phyloP scores from a whole-genome alignment of 495 filamentous ascomycete genomes.

The Aspergillus olivimuriae region DNA sequence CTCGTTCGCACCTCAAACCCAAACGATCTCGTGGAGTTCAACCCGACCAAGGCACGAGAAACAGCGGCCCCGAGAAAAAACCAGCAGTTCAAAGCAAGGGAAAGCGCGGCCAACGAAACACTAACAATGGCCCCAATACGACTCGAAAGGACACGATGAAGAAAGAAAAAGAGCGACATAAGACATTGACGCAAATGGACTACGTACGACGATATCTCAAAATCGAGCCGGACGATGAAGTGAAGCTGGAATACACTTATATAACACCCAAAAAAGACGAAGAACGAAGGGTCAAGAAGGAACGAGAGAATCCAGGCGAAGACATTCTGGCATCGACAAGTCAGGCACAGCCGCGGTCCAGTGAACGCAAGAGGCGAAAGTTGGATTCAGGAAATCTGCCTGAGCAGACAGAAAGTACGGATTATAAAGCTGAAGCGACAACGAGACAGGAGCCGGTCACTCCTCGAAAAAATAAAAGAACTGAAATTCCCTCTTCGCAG shows the following conservation, averaged over 20 bases:
- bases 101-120: constrained; percentile 15
- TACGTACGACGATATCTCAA: constrained; percentile 36
- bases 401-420: too few relatives aligned
- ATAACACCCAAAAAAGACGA: constrained; percentile 12
- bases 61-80: background rate
- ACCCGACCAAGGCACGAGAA: constrained; percentile 14
- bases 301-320: background rate
- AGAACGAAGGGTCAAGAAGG: background rate
- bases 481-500: constrained; percentile 41
- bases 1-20: constrained; percentile 11
- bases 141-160: constrained; percentile 21
- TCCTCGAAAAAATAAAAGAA: constrained; percentile 25
- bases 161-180: constrained; percentile 22
- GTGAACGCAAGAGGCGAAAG: constrained; percentile 14
- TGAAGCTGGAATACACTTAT: constrained; percentile 32
- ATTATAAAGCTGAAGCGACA: background rate
- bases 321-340: background rate
- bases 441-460: constrained; percentile 19
- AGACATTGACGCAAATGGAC: constrained; percentile 44
- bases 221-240: constrained; percentile 34
- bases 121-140: constrained; percentile 10
- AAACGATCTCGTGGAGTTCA: constrained; percentile 10
- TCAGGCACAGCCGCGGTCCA: constrained; percentile 3
- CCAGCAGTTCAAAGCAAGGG: background rate
- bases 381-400: background rate